phyloP scores from a whole-genome alignment of 2,329 filamentous ascomycete genomes.

The Pseudocercospora eumusae region DNA sequence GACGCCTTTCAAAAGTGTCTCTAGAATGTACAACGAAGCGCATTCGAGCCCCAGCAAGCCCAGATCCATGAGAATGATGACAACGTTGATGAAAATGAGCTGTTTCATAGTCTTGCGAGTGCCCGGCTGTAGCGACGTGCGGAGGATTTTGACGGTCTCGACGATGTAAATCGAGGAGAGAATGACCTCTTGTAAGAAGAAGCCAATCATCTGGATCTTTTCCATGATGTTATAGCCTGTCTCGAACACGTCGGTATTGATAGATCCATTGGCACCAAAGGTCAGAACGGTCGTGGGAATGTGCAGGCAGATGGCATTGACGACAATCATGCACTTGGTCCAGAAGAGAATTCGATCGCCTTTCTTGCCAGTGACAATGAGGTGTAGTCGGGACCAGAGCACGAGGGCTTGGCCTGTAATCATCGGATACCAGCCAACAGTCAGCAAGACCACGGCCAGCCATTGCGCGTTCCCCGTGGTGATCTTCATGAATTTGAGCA shows the following conservation, averaged over 20 bases:
- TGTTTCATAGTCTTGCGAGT: conserved; percentile 39
- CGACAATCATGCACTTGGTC: conserved; percentile 60
- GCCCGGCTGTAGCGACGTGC: conserved; percentile 23
- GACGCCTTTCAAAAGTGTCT: conserved; percentile 44
- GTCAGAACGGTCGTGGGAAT: conserved; percentile 57
- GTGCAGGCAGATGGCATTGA: conserved; percentile 57
- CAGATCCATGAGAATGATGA: conserved; percentile 43
- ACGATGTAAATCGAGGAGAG: conserved; percentile 38
- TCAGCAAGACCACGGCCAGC: conserved; percentile 32
- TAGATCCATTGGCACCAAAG: conserved; percentile 52
- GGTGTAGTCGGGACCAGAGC: conserved; percentile 63
- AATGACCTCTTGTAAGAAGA: conserved; percentile 45
- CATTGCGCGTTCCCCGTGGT: conserved; percentile 37
- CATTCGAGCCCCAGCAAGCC: conserved; percentile 41
- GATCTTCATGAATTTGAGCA: conserved; percentile 47
- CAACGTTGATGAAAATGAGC: conserved; percentile 42
- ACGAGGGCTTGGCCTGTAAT: conserved; percentile 57
- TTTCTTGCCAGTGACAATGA: conserved; percentile 51
- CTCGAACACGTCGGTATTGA: conserved; percentile 37
- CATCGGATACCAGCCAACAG: conserved; percentile 62
- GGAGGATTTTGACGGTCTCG: conserved; percentile 34
- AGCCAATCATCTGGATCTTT: conserved; percentile 49
- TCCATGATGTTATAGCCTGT: conserved; percentile 47
- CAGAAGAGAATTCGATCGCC: conserved; percentile 52
- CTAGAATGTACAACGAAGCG: conserved; percentile 37